These are phyloP conservation scores for Suaeda aralocaspica DNA, from an alignment of 148 eudicot genomes.

Conservation along the genomic window DNA sequence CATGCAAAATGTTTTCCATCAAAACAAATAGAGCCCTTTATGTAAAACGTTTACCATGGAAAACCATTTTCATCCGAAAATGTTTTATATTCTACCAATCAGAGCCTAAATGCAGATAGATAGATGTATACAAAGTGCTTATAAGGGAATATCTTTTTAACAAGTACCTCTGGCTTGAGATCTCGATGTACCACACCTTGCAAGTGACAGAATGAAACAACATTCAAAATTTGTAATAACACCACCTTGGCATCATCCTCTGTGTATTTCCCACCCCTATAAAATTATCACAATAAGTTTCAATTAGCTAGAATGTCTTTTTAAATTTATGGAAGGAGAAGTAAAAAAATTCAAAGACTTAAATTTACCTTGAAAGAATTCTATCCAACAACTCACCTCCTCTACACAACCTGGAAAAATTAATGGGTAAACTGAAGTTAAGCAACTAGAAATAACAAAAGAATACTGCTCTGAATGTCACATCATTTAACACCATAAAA, in stretches of 20 bases:
- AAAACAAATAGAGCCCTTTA: no score
- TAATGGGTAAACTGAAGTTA: not conserved
- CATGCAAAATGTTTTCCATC: no score
- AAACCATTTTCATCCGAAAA: no score
- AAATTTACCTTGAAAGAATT: constrained; percentile 75
- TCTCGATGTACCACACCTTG: constrained; percentile 99
- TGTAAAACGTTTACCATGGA: no score
- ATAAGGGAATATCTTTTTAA: not conserved
- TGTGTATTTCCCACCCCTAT: constrained; percentile 87
- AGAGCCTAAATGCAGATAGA: constrained; percentile 9
- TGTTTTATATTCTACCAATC: no score
- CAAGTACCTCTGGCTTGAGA: constrained; percentile 89
- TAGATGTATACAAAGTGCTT: not conserved
- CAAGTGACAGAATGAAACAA: constrained; percentile 90
- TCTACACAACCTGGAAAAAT: constrained; percentile 73
- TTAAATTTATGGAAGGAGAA: not conserved
- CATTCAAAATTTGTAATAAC: constrained; percentile 70
- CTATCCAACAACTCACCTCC: constrained; percentile 96
- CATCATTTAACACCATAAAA: not conserved
- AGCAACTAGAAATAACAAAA: constrained; percentile 1
- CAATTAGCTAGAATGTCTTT: not conserved
- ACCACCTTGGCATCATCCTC: constrained; percentile 93
- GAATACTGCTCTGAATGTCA: not conserved
- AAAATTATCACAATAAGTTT: constrained; percentile 10
- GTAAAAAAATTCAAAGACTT: not conserved